phyloP scores from a whole-genome alignment of 148 eudicot genomes.

The Chenopodium formosanum region DNA sequence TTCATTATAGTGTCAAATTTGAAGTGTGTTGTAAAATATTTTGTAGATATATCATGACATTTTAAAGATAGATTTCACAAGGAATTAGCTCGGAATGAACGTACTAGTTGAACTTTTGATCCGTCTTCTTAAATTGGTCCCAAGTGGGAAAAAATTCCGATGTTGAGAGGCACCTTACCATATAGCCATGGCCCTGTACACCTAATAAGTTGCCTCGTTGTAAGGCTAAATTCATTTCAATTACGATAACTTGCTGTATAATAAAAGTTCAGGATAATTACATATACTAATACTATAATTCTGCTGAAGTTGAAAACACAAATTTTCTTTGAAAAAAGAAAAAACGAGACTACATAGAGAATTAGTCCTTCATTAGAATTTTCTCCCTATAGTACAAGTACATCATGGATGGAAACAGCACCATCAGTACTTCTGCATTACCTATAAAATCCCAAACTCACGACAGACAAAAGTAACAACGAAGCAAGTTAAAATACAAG shows the following conservation, averaged over 20 bases:
- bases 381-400: background rate
- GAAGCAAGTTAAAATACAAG: background rate
- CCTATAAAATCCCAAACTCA: background rate
- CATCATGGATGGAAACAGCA: constrained; percentile 4
- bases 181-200: background rate
- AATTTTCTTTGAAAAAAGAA: background rate
- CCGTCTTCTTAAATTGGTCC: too few species aligned
- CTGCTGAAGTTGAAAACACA: background rate
- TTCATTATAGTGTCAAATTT: too few species aligned
- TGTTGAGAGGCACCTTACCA: too few species aligned
- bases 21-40: too few species aligned
- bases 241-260: too few species aligned
- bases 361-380: constrained; percentile 13
- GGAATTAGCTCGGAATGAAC: too few species aligned
- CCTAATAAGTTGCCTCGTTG: background rate
- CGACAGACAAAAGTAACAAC: background rate
- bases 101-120: too few species aligned
- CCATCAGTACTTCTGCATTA: background rate
- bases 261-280: background rate
- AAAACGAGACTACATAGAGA: background rate
- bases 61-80: too few species aligned
- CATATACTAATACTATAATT: background rate
- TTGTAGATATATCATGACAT: too few species aligned
- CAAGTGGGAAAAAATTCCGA: too few species aligned
- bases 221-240: background rate